A percentile compares a stretch with the other conserved stretches of the same genome.
Conservation (phyloP, 177 flowering plant species). For the Vitis hybrid region DNA sequence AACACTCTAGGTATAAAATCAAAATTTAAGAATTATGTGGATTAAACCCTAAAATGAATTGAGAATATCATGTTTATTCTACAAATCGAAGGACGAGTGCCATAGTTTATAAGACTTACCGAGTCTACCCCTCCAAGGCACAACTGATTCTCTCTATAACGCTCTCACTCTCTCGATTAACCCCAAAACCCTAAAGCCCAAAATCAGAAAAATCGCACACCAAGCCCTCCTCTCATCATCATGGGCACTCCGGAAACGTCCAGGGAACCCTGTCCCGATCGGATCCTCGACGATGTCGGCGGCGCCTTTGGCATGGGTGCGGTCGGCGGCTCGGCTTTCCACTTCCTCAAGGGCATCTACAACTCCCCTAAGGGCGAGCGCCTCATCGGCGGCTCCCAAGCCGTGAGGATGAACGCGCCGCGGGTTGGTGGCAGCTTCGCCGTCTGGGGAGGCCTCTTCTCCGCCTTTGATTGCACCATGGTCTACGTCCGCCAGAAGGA, state of each 20-base stretch:
- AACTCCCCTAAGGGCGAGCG: slow-evolving; percentile 71
- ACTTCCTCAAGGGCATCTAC: slow-evolving; percentile 70
- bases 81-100: too few relatives aligned
- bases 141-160: background rate
- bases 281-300: slow-evolving; percentile 78
- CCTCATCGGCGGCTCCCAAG: slow-evolving; percentile 57
- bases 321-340: slow-evolving; percentile 76
- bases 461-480: slow-evolving; percentile 71
- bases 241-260: slow-evolving; percentile 82
- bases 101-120: background rate
- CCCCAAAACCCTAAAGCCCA: too few relatives aligned
- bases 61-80: too few relatives aligned
- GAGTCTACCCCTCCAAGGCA: background rate
- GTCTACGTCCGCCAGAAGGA: slow-evolving; percentile 80
- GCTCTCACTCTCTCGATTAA: background rate
- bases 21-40: too few relatives aligned
- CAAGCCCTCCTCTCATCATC: background rate
- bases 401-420: slow-evolving; percentile 81
- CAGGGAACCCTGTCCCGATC: slow-evolving; percentile 82
- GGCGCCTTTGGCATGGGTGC: slow-evolving; percentile 91
- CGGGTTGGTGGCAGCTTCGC: slow-evolving; percentile 84
- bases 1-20: too few relatives aligned
- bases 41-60: too few relatives aligned
- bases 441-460: slow-evolving; percentile 85
- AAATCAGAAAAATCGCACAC: background rate